A percentile compares a stretch with the other conserved stretches of the same genome.
phyloP scores from a whole-genome alignment of 352 stramenopile species.

The Globisporangium nodosum region DNA sequence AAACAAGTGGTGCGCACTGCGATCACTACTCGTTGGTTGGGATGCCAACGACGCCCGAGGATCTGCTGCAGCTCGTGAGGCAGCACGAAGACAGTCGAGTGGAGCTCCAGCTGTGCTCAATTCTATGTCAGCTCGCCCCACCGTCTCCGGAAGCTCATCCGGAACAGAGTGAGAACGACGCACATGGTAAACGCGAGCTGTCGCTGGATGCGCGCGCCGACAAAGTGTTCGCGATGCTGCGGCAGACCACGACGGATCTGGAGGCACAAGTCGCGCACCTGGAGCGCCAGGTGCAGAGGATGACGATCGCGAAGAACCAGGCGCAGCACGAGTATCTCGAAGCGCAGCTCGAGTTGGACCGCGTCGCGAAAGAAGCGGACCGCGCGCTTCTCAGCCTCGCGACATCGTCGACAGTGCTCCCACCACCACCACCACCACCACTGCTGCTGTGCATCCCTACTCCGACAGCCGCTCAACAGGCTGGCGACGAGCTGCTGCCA shows the following conservation, averaged over 20 bases:
- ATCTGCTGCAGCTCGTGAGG: constrained; percentile 12
- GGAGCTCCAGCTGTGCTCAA: constrained; percentile 2
- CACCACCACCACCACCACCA: background rate
- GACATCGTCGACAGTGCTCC: constrained; percentile 5
- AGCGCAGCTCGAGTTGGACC: constrained; percentile 19
- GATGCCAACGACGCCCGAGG: constrained; percentile 5
- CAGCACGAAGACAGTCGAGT: constrained; percentile 8
- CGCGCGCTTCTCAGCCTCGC: constrained; percentile 28
- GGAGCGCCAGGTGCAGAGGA: constrained; percentile 18
- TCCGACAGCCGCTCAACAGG: background rate
- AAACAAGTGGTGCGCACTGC: too few relatives aligned
- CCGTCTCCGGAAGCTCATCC: background rate
- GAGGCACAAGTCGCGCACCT: constrained; percentile 25
- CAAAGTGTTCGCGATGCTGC: constrained; percentile 25
- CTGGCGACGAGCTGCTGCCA: constrained; percentile 20
- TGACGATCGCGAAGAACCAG: constrained; percentile 16
- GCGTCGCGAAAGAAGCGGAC: constrained; percentile 27
- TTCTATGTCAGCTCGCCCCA: constrained; percentile 1
- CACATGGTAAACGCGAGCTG: background rate
- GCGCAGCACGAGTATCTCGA: constrained; percentile 23
- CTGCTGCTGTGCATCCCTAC: constrained; percentile 1
- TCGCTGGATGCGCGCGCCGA: constrained; percentile 21
- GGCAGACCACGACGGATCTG: constrained; percentile 15
- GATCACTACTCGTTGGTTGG: constrained; percentile 2
- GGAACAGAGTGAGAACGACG: background rate